A percentile compares a stretch with the other conserved stretches of the same genome.
phyloP scores from a whole-genome alignment of 31 red algal genomes.

The Pterothamnion heteromorphum region DNA sequence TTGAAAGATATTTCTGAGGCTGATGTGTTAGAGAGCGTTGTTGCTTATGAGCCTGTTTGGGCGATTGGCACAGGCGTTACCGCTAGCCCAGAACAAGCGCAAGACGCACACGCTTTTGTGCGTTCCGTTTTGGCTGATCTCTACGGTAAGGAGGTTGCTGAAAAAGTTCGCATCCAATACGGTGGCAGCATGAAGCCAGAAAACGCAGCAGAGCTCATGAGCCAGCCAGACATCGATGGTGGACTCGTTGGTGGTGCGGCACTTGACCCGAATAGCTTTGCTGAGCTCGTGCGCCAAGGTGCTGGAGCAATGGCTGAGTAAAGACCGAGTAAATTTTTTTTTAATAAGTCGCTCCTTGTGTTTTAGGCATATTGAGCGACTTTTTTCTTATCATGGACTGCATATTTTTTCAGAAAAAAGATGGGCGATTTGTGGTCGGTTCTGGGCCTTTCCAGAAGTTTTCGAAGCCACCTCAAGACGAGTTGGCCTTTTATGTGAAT shows the following conservation, averaged over 20 bases:
- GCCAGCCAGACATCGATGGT: conserved; percentile 80
- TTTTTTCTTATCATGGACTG: too few species aligned
- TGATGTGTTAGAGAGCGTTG: conserved; percentile 61
- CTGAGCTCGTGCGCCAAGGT: too few species aligned
- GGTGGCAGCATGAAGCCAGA: conserved; percentile 70
- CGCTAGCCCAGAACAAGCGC: conserved; percentile 92
- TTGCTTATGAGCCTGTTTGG: conserved; percentile 98
- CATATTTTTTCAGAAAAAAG: background rate
- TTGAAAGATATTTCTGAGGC: conserved; percentile 36
- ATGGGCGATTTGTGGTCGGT: background rate
- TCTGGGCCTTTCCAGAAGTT: background rate
- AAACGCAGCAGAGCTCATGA: conserved; percentile 73
- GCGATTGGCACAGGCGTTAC: conserved; percentile 98
- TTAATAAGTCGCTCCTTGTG: too few species aligned
- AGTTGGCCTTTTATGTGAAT: background rate
- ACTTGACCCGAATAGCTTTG: too few species aligned
- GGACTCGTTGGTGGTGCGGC: conserved; percentile 86
- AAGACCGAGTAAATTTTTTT: too few species aligned
- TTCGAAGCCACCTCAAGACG: background rate
- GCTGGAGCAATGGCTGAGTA: too few species aligned
- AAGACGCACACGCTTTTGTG: conserved; percentile 69
- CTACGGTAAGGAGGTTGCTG: conserved; percentile 62
- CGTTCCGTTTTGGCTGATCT: conserved; percentile 61
- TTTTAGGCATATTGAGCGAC: too few species aligned
- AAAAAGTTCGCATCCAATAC: conserved; percentile 71